Conservation (phyloP, 2,329 filamentous ascomycete genomes). For the Stemphylium vesicarium region DNA sequence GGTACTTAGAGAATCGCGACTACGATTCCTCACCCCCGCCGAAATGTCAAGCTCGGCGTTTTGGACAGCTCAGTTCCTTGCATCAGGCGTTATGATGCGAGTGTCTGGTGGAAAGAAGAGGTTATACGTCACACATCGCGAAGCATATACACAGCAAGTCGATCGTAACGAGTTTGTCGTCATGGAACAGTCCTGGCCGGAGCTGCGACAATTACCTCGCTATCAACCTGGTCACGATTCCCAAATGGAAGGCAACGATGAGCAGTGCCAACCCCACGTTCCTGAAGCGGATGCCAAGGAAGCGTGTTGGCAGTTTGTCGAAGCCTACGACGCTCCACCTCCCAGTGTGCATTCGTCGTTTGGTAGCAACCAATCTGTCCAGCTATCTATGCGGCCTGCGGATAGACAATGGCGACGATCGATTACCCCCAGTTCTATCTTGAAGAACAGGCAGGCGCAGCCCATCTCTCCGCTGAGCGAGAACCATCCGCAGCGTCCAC, state of each 20-base stretch:
- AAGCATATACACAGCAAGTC: slow-evolving; percentile 73
- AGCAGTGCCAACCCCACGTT: slow-evolving; percentile 52
- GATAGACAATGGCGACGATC: slow-evolving; percentile 44
- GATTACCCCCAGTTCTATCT: slow-evolving; percentile 42
- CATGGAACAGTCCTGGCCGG: slow-evolving; percentile 63
- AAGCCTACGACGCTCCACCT: slow-evolving; percentile 65
- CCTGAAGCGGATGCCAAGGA: slow-evolving; percentile 69
- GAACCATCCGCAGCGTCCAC: slow-evolving; percentile 36
- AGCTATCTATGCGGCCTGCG: slow-evolving; percentile 45
- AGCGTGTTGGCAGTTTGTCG: slow-evolving; percentile 71
- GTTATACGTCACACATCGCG: slow-evolving; percentile 76
- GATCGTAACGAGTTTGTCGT: slow-evolving; percentile 31
- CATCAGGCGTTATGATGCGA: slow-evolving; percentile 75
- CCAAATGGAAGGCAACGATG: slow-evolving; percentile 41
- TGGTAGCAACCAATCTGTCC: slow-evolving; percentile 40
- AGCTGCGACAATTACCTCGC: slow-evolving; percentile 67
- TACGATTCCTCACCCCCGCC: slow-evolving; percentile 71
- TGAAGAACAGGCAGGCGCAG: slow-evolving; percentile 38
- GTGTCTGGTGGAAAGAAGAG: slow-evolving; percentile 65
- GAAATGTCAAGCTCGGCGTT: slow-evolving; percentile 76
- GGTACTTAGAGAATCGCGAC: slow-evolving; percentile 72
- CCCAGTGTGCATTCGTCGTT: slow-evolving; percentile 56
- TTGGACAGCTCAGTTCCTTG: slow-evolving; percentile 75
- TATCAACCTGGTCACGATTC: slow-evolving; percentile 56
- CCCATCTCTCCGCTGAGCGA: slow-evolving; percentile 49